Base-by-base conservation (phyloP, 495 filamentous ascomycete species). In the Hypoxylon trugodes region DNA sequence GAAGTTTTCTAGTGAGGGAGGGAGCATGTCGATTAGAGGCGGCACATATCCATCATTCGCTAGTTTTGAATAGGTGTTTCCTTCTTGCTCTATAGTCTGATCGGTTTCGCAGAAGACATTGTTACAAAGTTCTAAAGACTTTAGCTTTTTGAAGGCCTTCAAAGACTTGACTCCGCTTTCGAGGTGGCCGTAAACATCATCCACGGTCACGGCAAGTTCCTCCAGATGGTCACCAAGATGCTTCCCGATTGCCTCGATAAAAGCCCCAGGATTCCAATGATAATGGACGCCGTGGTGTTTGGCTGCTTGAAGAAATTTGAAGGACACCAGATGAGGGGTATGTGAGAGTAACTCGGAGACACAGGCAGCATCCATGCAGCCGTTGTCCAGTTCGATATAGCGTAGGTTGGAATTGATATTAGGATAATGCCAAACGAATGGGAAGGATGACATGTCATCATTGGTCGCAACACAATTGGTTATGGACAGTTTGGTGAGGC, bases 71-170 rank as follows among this genome's bases (percentile, higher is more conserved):
- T 4, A 16, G 2, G 6, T 5, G 1, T 3, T 18, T 15, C 12
- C 21, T 26, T 26, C 48, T 30, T 12, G 18, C 3, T 24, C n/a
- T 18, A 15, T 13, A 13, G 12, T 33, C 10, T 8, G 8, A 16
- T 25, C 12, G 8, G 37, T 25, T 12, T 8, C 32, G 36, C 10
- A 41, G 35, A 54, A 54, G 7, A 42, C 18, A 3, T 18, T 16
- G 36, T 32, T 30, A 28, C 32, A 19, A 26, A 52, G 9, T 10
- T 40, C 33, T 10, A 52, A 35, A 4, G 10, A 10, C 8, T 52
- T 52, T 32, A 52, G 48, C 22, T 12, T 52, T 19, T 7, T 18
- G 21, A 52, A 52, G 10, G 25, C 35, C 10, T 25, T 40, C 48
- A 52, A 38, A 1, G 48, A 52, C 7, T 19, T 8, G n/a, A 36